phyloP scores from a whole-genome alignment of 345 rosid genomes.

The Lepidium aucheri region DNA sequence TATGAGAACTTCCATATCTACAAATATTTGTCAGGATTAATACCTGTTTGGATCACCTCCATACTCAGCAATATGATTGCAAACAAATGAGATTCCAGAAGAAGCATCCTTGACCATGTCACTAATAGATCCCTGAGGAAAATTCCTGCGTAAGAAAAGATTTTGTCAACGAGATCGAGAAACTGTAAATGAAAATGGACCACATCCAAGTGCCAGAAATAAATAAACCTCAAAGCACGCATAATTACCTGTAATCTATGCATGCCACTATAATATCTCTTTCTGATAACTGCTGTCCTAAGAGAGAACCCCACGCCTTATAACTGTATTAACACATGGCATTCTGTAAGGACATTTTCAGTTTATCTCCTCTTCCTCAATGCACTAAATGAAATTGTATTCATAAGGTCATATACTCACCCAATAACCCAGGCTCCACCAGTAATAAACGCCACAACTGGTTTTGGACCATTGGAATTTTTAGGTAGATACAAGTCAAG shows the following conservation, averaged over 20 bases:
- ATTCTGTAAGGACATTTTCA: conserved; percentile 5
- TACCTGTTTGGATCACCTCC: conserved; percentile 96
- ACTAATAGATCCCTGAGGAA: conserved; percentile 90
- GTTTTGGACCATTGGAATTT: conserved; percentile 59
- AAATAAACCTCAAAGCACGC: not conserved
- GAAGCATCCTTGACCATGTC: conserved; percentile 93
- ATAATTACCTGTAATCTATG: conserved; percentile 80
- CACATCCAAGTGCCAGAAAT: not conserved
- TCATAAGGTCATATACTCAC: conserved; percentile 35
- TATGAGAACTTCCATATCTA: not conserved
- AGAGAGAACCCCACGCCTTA: conserved; percentile 97
- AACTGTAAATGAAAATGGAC: not conserved
- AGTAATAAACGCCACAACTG: conserved; percentile 87
- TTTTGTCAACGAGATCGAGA: conserved; percentile 7
- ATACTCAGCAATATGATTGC: conserved; percentile 68
- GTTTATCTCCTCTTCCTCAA: not conserved
- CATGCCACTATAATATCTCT: conserved; percentile 93
- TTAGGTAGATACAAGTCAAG: conserved; percentile 91
- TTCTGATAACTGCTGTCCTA: conserved; percentile 88
- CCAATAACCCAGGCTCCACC: conserved; percentile 99
- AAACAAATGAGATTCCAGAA: conserved; percentile 79
- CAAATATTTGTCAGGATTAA: not conserved
- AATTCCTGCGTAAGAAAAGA: conserved; percentile 54
- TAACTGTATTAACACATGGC: conserved; percentile 52
- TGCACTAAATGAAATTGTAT: not conserved